phyloP scores from a whole-genome alignment of 768 basidiomycete species.

The Pulveroboletus sp. region DNA sequence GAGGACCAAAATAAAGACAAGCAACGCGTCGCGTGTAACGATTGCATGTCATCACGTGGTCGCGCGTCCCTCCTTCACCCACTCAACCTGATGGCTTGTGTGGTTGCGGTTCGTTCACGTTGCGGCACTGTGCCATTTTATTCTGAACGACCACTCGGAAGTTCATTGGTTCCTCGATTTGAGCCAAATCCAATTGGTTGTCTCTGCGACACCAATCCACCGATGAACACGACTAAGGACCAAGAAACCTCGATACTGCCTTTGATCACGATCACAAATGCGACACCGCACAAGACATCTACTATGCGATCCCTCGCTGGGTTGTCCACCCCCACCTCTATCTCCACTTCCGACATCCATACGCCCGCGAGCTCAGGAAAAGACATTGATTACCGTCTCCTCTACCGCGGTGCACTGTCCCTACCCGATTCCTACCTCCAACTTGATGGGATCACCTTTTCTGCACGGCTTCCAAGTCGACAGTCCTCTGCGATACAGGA shows the following conservation, averaged over 20 bases:
- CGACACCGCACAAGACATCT: slow-evolving; percentile 19
- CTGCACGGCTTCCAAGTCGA: slow-evolving; percentile 39
- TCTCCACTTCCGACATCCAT: neutral
- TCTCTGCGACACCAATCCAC: neutral
- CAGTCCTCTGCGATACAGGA: slow-evolving; percentile 27
- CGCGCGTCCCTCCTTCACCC: neutral
- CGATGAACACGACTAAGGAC: neutral
- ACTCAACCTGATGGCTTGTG: neutral
- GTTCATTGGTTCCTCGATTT: neutral
- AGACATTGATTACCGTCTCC: slow-evolving; percentile 40
- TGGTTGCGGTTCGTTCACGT: slow-evolving; percentile 1
- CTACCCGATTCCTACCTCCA: slow-evolving; percentile 67
- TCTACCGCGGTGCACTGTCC: slow-evolving; percentile 73
- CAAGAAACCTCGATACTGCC: neutral
- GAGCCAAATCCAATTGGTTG: neutral
- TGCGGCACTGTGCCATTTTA: neutral
- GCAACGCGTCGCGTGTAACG: slow-evolving; percentile 10
- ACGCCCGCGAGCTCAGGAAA: slow-evolving; percentile 5
- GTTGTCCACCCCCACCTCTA: slow-evolving; percentile 3
- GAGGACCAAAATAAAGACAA: slow-evolving; percentile 7
- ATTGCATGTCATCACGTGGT: slow-evolving; percentile 9
- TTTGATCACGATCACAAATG: slow-evolving; percentile 13
- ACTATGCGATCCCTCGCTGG: neutral
- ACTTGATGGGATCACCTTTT: slow-evolving; percentile 72
- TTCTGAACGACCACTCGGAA: neutral